A percentile compares a stretch with the other conserved stretches of the same genome.
Conservation (phyloP, 371 early-diverging fungal genomes). For the Mucor saturninus region DNA sequence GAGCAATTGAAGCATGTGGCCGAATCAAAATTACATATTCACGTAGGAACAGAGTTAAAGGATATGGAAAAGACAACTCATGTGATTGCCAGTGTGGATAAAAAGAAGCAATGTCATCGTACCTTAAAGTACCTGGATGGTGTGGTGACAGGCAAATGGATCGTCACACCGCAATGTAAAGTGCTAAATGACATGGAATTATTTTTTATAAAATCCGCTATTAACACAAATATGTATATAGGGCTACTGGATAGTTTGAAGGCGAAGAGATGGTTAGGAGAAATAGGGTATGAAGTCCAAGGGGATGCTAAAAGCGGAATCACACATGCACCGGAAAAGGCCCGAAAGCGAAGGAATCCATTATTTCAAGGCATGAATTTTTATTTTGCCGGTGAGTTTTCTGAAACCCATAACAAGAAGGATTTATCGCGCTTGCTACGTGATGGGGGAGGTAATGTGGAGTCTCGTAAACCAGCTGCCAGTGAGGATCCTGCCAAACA, state of each 20-base stretch:
- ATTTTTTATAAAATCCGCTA: too few relatives aligned
- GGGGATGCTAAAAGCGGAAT: conserved; percentile 38
- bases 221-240: background rate
- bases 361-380: conserved; percentile 35
- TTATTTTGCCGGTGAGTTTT: conserved; percentile 38
- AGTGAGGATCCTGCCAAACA: conserved; percentile 6
- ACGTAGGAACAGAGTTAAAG: conserved; percentile 23
- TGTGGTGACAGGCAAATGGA: conserved; percentile 45
- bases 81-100: conserved; percentile 36
- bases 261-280: conserved; percentile 35
- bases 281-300: conserved; percentile 37
- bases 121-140: conserved; percentile 48
- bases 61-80: conserved; percentile 38
- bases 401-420: conserved; percentile 32
- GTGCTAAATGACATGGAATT: too few relatives aligned
- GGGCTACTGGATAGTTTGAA: conserved; percentile 42
- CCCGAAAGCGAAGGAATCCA: conserved; percentile 14
- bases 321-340: conserved; percentile 35
- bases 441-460: conserved; percentile 33
- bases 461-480: conserved; percentile 28
- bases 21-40: conserved; percentile 22
- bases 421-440: conserved; percentile 29
- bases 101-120: conserved; percentile 30
- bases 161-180: conserved; percentile 41
- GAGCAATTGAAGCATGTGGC: background rate